Percentiles rank a stretch among this genome's conserved stretches.
Evolutionary conservation across 2,329 filamentous ascomycete genomes (phyloP).

Genomic region (Neopestalotiopsis clavispora): DNA sequence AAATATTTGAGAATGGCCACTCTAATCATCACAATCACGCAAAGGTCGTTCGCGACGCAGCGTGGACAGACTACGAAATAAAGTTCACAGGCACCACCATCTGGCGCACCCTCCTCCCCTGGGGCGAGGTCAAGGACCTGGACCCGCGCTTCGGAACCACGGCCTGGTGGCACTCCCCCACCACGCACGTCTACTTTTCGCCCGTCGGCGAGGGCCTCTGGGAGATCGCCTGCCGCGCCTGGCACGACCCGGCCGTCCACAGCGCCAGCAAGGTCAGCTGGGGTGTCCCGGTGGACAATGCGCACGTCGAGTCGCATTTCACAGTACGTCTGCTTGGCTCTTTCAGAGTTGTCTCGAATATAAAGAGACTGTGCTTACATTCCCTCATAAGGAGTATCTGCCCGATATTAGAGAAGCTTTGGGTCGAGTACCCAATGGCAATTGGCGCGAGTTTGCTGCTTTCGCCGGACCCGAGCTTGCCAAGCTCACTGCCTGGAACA

Average conservation of each 20-base stretch:
- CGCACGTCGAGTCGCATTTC: slow-evolving; percentile 31
- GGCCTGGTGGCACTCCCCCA: slow-evolving; percentile 35
- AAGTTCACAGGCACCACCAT: slow-evolving; percentile 48
- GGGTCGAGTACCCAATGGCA: slow-evolving; percentile 38
- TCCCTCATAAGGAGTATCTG: slow-evolving; percentile 41
- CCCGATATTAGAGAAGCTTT: slow-evolving; percentile 45
- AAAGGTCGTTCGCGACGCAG: slow-evolving; percentile 31
- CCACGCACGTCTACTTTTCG: slow-evolving; percentile 34
- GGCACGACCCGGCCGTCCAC: slow-evolving; percentile 30
- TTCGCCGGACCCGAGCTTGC: slow-evolving; percentile 51
- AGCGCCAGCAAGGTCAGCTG: slow-evolving; percentile 35
- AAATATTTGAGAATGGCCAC: too few relatives aligned
- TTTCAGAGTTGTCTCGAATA: slow-evolving; percentile 19
- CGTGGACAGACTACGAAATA: slow-evolving; percentile 32
- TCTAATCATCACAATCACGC: slow-evolving; percentile 32
- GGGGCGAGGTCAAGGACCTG: slow-evolving; percentile 37
- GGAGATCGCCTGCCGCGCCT: slow-evolving; percentile 33
- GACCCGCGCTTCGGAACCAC: slow-evolving; percentile 30
- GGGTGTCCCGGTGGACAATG: slow-evolving; percentile 33
- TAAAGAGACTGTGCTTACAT: background rate
- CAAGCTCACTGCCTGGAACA: slow-evolving; percentile 43
- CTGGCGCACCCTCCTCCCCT: slow-evolving; percentile 48
- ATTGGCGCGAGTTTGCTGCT: slow-evolving; percentile 52
- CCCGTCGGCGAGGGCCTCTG: slow-evolving; percentile 32
- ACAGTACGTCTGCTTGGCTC: slow-evolving; percentile 31